Percentiles rank a stretch among this genome's conserved stretches.
Evolutionary conservation across 2,329 filamentous ascomycete genomes (phyloP).

Genomic region (Aspergillus luchuensis): DNA sequence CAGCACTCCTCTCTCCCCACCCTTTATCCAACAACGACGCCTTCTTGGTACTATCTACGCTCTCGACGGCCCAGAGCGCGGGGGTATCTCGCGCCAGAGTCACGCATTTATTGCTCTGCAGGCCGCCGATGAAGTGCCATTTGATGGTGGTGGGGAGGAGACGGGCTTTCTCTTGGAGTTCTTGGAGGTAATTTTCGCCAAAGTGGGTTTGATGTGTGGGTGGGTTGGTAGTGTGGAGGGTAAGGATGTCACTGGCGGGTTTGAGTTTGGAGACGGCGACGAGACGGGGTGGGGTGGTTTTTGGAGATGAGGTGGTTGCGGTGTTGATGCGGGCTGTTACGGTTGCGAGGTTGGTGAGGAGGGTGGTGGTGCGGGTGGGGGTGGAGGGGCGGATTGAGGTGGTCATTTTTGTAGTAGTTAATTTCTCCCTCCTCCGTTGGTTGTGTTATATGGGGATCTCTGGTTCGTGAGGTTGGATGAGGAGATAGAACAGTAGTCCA

Average conservation of each 20-base stretch:
- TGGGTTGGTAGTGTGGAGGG: conserved; percentile 64
- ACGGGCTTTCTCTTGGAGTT: conserved; percentile 81
- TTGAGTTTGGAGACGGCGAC: conserved; percentile 94
- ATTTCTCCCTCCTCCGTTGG: no score
- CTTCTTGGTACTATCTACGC: conserved; percentile 80
- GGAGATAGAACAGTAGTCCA: no score
- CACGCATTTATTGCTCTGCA: conserved; percentile 94
- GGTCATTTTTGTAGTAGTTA: conserved; percentile 17
- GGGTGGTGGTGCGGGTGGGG: conserved; percentile 62
- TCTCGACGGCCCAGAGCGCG: conserved; percentile 89
- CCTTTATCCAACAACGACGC: conserved; percentile 77
- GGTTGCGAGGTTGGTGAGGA: conserved; percentile 63
- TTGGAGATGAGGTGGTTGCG: conserved; percentile 40
- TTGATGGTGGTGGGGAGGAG: conserved; percentile 72
- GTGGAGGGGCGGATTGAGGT: conserved; percentile 53
- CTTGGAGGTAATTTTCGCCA: conserved; percentile 94
- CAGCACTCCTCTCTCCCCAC: conserved; percentile 57
- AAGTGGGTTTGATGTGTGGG: conserved; percentile 70
- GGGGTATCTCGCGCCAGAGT: conserved; percentile 77
- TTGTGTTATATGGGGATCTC: no score
- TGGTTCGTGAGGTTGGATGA: no score
- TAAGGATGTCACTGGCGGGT: conserved; percentile 85
- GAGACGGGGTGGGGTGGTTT: conserved; percentile 37
- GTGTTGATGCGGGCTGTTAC: conserved; percentile 62
- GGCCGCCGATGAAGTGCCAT: conserved; percentile 96